Evolutionary conservation across 169 alveolate genomes (phyloP).

Genomic region (Perkinsus marinus): DNA sequence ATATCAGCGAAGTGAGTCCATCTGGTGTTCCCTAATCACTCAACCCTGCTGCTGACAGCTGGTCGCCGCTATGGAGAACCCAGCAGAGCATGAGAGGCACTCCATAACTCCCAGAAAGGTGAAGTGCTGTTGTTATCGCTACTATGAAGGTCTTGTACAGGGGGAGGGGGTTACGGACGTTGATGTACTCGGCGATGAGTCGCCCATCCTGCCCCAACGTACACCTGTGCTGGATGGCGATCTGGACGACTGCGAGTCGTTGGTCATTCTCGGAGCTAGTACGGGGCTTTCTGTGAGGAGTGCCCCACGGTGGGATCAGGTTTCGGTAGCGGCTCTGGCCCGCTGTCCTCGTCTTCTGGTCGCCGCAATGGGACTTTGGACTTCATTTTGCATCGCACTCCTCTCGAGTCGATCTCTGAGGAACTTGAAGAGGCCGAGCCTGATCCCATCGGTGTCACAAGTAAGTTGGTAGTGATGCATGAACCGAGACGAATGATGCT

Average conservation of each 20-base stretch:
- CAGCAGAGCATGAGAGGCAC: background rate
- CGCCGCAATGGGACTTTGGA: background rate
- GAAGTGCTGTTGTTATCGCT: background rate
- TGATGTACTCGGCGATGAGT: background rate
- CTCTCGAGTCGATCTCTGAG: background rate
- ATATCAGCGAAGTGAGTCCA: background rate
- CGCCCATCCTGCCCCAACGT: background rate
- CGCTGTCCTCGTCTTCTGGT: background rate
- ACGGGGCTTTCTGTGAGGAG: background rate
- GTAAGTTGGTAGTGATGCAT: background rate
- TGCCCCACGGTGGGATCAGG: background rate
- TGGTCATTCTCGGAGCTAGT: background rate
- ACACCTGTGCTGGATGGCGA: background rate
- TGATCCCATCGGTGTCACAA: background rate
- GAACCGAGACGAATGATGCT: background rate
- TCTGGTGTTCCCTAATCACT: background rate
- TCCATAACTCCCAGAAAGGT: background rate
- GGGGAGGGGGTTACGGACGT: background rate
- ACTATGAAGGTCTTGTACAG: background rate
- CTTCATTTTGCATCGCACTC: background rate
- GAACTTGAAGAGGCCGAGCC: background rate
- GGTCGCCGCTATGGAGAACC: background rate
- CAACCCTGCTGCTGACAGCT: background rate
- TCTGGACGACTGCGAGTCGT: background rate
- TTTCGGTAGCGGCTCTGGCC: background rate